Evolutionary conservation across 1,139 yeast genomes (phyloP).

Genomic region (Candida pseudoviswanathii): DNA sequence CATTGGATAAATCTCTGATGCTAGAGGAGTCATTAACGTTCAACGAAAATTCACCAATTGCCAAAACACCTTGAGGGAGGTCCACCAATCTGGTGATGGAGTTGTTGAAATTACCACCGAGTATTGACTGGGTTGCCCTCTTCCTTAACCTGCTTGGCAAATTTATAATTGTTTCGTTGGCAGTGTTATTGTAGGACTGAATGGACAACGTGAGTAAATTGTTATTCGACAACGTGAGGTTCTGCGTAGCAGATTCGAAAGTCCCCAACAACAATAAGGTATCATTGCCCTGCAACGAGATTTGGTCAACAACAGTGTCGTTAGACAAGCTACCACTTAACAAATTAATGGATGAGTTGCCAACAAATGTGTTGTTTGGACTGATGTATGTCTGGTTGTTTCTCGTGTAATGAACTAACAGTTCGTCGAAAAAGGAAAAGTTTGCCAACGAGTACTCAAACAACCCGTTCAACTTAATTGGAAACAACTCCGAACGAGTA

Average conservation of each 20-base stretch:
- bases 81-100: conserved; percentile 28
- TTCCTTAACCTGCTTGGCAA: conserved; percentile 17
- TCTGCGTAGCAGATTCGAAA: conserved; percentile 40
- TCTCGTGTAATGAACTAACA: conserved; percentile 27
- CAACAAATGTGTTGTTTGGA: conserved; percentile 48
- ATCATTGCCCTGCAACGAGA: conserved; percentile 25
- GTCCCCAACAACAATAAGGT: conserved; percentile 49
- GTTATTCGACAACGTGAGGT: conserved; percentile 29
- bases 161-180: conserved; percentile 29
- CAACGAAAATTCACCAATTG: conserved; percentile 38
- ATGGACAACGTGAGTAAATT: conserved; percentile 33
- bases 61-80: conserved; percentile 25
- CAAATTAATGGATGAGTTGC: conserved; percentile 68
- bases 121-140: conserved; percentile 26
- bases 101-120: conserved; percentile 36
- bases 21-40: conserved; percentile 15
- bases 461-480: conserved; percentile 60
- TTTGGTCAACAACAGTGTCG: conserved; percentile 42
- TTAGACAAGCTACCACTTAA: conserved; percentile 54
- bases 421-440: conserved; percentile 52
- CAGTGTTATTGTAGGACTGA: conserved; percentile 32
- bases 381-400: conserved; percentile 32
- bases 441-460: conserved; percentile 80
- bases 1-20: conserved; percentile 30
- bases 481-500: conserved; percentile 24